Evolutionary conservation across 371 early-diverging fungal species (phyloP).

Genomic region (Apophysomyces trapeziformis): DNA sequence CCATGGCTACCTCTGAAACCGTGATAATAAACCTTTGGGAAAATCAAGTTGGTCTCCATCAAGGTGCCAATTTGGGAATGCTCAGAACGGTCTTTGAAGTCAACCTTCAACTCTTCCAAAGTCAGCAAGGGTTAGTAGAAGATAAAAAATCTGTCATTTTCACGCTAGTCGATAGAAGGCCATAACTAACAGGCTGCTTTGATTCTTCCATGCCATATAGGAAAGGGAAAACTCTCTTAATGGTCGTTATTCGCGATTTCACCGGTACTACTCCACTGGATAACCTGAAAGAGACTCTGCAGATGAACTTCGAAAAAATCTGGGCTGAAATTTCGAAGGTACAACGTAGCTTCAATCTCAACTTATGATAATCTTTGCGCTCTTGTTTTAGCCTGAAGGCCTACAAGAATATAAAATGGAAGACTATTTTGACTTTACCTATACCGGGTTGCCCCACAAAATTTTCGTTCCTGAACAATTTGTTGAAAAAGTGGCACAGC

Average conservation of each 20-base stretch:
- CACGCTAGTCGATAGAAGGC: too few species aligned
- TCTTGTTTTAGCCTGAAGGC: constrained; percentile 69
- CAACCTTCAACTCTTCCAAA: constrained; percentile 94
- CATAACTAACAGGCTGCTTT: too few species aligned
- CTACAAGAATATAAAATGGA: constrained; percentile 76
- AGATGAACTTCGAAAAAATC: constrained; percentile 84
- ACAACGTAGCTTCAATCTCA: constrained; percentile 1
- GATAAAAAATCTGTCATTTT: too few species aligned
- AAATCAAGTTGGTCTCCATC: constrained; percentile 95
- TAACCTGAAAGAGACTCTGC: constrained; percentile 79
- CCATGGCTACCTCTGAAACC: constrained; percentile 94
- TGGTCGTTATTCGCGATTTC: constrained; percentile 97
- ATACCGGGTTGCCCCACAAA: constrained; percentile 92
- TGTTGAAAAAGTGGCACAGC: constrained; percentile 66
- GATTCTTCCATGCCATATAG: too few species aligned
- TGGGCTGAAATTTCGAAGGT: constrained; percentile 90
- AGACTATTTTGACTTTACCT: constrained; percentile 94
- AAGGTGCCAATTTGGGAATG: constrained; percentile 99
- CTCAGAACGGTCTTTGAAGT: constrained; percentile 98
- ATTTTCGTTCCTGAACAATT: constrained; percentile 84
- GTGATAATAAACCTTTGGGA: constrained; percentile 98
- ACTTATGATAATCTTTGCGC: neutral
- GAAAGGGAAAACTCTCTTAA: constrained; percentile 92
- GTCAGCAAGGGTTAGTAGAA: constrained; percentile 55
- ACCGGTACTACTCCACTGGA: constrained; percentile 86